Percentiles rank a stretch among this genome's conserved stretches.
These are phyloP conservation scores for Trametes cinnabarina DNA, from an alignment of 768 basidiomycete genomes.

Conservation along the genomic window DNA sequence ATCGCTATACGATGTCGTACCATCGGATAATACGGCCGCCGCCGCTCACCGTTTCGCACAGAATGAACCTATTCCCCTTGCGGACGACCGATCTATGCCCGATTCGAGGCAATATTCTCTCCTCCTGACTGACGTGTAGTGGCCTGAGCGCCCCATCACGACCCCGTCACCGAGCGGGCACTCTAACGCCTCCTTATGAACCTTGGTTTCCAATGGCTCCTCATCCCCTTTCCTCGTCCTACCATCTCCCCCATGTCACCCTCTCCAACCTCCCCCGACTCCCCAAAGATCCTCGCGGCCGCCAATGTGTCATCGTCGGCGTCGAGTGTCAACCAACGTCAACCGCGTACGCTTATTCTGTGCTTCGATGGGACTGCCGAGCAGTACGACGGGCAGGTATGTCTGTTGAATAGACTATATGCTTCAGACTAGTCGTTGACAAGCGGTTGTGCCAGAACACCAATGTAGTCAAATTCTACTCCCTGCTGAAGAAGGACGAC, in stretches of 20 bases:
- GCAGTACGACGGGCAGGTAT: slow-evolving; percentile 48
- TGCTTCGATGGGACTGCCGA: slow-evolving; percentile 70
- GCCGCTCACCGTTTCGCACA: neutral
- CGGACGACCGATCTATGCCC: neutral
- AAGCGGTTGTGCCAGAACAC: slow-evolving; percentile 44
- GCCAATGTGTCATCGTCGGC: neutral
- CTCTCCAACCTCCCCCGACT: neutral
- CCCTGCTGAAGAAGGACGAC: slow-evolving; percentile 59
- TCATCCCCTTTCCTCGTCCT: neutral
- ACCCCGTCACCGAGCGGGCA: neutral
- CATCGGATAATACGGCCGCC: no score
- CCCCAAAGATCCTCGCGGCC: neutral
- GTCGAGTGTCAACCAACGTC: neutral
- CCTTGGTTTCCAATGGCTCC: neutral
- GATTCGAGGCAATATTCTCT: neutral
- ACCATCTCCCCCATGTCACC: neutral
- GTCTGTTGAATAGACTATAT: slow-evolving; percentile 12
- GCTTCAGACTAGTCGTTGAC: neutral
- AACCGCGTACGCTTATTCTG: slow-evolving; percentile 50
- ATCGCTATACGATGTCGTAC: no score
- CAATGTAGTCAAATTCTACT: slow-evolving; percentile 70
- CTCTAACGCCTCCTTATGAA: neutral
- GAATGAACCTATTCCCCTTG: neutral
- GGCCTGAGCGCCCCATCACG: slow-evolving; percentile 1
- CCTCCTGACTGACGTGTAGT: neutral